Base-by-base conservation (phyloP, 192 early-diverging fungal species). In the Umbelopsis ramanniana region DNA sequence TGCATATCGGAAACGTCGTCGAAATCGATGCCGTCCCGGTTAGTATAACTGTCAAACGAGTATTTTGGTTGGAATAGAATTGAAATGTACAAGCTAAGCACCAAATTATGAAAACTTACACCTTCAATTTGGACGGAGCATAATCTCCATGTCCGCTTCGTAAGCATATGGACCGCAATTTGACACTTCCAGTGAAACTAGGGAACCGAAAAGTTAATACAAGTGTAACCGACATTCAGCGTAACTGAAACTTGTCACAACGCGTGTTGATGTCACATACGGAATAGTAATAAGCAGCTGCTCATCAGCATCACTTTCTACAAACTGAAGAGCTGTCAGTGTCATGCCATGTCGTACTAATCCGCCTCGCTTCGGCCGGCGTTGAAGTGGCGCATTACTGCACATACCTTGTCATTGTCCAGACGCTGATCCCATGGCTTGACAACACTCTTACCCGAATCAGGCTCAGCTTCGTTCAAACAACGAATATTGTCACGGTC, bases 1-100 rank as follows among this genome's bases (percentile, higher is more conserved):
- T 55, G 67, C 15, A 87, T 87, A 21, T 81, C 79, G 6, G 93
- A 91, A 6, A 90, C 92, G 15, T 81, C 88, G 60, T 93, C 91
- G 81, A 99, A 99, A 80, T 99, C 96, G 67, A 99, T 70, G 74
- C 94, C 91, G 19, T 95, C 94, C 15, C 87, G 79, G 84, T 99
- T 99, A 67, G 94, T 89, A 76, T 92, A 96, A 21, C 92, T 93
- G 74, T 46, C 46, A 19, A 60, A 54, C 26, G n/a, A 29, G 29
- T 29, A 29, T 29, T 29, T 29, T n/a, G n/a, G 3, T 29, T 19
- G 67, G 22, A 70, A 15, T 38, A 52, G 37, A 29, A 29, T 29
- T 26, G n/a, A 35, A n/a, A 45, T 35, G 0, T 22, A 11, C n/a
- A 23, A 48, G 9, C 7, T 48, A 10, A n/a, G n/a, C n/a, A 35